A percentile compares a stretch with the other conserved stretches of the same genome.
Evolutionary conservation across 208 protist genomes (phyloP).

Genomic region (Trypanosoma grayi): DNA sequence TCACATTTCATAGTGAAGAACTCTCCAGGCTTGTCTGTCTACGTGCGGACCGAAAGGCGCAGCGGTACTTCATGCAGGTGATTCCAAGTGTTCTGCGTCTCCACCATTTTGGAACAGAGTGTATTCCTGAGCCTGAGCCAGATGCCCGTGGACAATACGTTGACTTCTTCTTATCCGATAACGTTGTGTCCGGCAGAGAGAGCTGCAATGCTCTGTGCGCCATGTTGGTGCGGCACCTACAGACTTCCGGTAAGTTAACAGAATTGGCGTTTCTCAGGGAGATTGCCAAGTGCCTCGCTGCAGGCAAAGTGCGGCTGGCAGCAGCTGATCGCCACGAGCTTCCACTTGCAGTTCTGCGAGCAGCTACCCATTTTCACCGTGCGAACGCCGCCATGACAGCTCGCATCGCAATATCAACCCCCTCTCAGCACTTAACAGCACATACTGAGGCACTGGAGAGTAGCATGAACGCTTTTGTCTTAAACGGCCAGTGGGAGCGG

Average conservation of each 20-base stretch:
- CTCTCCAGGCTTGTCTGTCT: slow-evolving; percentile 41
- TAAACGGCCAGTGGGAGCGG: slow-evolving; percentile 22
- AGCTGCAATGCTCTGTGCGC: slow-evolving; percentile 20
- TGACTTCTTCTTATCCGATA: slow-evolving; percentile 3
- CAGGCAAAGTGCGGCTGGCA: slow-evolving; percentile 9
- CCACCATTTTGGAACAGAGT: slow-evolving; percentile 32
- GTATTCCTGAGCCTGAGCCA: not conserved
- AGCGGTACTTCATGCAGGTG: slow-evolving; percentile 58
- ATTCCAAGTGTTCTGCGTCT: slow-evolving; percentile 33
- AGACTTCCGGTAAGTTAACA: slow-evolving; percentile 6
- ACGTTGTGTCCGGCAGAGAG: slow-evolving; percentile 5
- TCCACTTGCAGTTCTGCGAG: slow-evolving; percentile 22
- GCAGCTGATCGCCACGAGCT: slow-evolving; percentile 7
- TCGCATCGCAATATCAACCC: slow-evolving; percentile 17
- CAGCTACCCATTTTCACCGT: slow-evolving; percentile 14
- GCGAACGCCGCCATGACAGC: slow-evolving; percentile 6
- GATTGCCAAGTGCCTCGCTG: slow-evolving; percentile 13
- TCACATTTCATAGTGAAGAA: slow-evolving; percentile 43
- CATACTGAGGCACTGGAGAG: slow-evolving; percentile 14
- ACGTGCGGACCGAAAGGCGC: slow-evolving; percentile 32
- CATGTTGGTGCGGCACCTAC: slow-evolving; percentile 22
- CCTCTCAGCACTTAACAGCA: slow-evolving; percentile 13
- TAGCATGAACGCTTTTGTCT: slow-evolving; percentile 14
- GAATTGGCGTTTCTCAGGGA: slow-evolving; percentile 16
- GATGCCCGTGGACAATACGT: not conserved